phyloP scores from a whole-genome alignment of 805 yeast genomes.

The Wickerhamiella brachini region DNA sequence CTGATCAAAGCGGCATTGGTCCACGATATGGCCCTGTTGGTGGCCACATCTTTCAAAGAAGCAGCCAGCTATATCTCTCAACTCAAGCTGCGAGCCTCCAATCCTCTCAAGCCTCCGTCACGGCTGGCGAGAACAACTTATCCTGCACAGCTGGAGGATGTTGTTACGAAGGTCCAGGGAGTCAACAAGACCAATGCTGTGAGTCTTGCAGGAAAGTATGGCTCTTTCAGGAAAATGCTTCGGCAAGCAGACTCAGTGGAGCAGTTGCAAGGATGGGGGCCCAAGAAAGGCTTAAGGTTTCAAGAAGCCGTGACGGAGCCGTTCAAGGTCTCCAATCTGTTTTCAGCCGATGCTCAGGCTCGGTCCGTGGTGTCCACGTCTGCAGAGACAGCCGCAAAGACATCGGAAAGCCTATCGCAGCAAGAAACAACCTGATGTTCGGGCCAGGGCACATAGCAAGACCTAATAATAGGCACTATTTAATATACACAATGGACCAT shows the following conservation, averaged over 20 bases:
- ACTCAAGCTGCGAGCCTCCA: slow-evolving; percentile 21
- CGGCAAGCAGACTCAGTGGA: neutral
- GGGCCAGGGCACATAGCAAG: too few relatives aligned
- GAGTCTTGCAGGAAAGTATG: neutral
- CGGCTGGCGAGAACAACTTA: neutral
- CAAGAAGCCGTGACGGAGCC: neutral
- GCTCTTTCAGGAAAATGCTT: neutral
- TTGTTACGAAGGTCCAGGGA: neutral
- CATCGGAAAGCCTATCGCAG: too few relatives aligned
- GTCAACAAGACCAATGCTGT: neutral
- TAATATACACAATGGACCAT: too few relatives aligned
- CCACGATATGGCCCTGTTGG: slow-evolving; percentile 23
- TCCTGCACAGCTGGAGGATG: neutral
- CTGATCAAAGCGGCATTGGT: slow-evolving; percentile 23
- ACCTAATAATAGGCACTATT: too few relatives aligned
- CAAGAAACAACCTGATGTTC: too few relatives aligned
- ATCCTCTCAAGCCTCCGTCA: slow-evolving; percentile 16
- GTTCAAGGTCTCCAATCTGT: neutral
- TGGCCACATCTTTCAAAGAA: slow-evolving; percentile 26
- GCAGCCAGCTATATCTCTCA: slow-evolving; percentile 26
- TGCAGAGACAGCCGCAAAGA: too few relatives aligned
- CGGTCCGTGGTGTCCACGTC: too few relatives aligned
- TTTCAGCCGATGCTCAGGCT: too few relatives aligned
- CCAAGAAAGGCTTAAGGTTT: neutral
- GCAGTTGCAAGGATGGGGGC: neutral